phyloP scores from a whole-genome alignment of 805 yeast species.

The Wickerhamia fluorescens region DNA sequence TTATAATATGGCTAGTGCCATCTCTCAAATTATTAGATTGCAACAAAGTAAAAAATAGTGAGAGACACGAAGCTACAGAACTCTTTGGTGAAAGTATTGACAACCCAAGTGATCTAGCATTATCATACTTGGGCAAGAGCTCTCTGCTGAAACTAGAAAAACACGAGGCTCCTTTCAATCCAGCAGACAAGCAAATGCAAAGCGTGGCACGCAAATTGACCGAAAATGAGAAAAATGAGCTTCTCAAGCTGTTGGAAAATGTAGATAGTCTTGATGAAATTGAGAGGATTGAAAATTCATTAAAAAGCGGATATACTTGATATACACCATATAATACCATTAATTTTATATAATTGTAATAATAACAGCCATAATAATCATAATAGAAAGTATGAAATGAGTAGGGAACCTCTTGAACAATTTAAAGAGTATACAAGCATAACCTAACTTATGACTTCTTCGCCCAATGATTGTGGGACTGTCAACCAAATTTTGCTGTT shows the following conservation, averaged over 20 bases:
- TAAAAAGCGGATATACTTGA: constrained; percentile 17
- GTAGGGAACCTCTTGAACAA: too few species aligned
- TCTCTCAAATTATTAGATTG: constrained; percentile 61
- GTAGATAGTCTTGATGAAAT: constrained; percentile 75
- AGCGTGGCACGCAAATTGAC: constrained; percentile 41
- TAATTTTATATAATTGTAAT: too few species aligned
- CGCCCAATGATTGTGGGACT: too few species aligned
- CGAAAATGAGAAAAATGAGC: constrained; percentile 42
- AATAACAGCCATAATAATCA: too few species aligned
- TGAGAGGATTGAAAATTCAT: constrained; percentile 54
- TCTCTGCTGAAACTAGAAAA: too few species aligned
- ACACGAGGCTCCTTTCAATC: too few species aligned
- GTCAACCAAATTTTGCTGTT: too few species aligned
- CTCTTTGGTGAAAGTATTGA: constrained; percentile 30
- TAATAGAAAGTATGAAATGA: too few species aligned
- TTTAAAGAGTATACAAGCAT: too few species aligned
- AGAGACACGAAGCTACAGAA: constrained; percentile 39
- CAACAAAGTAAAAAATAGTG: constrained; percentile 48
- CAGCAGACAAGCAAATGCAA: constrained; percentile 26
- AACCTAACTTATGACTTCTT: too few species aligned
- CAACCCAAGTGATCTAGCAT: constrained; percentile 11
- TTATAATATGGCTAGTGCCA: constrained; percentile 59
- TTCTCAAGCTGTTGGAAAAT: constrained; percentile 47
- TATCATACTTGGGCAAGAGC: constrained; percentile 5
- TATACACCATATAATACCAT: constrained; percentile 1